Percentiles rank a stretch among this genome's conserved stretches.
These are phyloP conservation scores for Aspergillus terreus DNA, from an alignment of 2,329 filamentous ascomycete genomes.

Conservation along the genomic window DNA sequence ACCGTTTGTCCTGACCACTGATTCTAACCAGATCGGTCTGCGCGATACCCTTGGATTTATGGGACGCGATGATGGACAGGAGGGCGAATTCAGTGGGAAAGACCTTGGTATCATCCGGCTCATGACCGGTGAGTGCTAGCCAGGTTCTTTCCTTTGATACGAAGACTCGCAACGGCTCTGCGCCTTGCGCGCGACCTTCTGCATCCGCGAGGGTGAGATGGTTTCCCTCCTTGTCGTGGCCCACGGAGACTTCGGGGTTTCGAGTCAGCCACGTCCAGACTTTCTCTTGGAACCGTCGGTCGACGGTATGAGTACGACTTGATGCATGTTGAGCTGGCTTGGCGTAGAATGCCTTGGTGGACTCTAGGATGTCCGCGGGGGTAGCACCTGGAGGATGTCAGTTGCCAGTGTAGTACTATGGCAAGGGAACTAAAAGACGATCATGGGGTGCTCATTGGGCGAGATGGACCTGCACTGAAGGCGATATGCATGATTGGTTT, in stretches of 20 bases:
- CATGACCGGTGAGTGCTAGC: constrained; percentile 59
- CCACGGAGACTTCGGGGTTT: constrained; percentile 55
- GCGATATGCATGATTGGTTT: background rate
- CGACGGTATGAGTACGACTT: constrained; percentile 33
- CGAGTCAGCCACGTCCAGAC: constrained; percentile 57
- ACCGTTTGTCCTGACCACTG: constrained; percentile 63
- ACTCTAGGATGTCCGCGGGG: constrained; percentile 31
- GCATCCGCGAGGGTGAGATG: constrained; percentile 39
- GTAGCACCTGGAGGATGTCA: constrained; percentile 32
- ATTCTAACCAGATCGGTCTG: constrained; percentile 54
- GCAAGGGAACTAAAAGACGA: too few species aligned
- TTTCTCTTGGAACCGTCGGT: constrained; percentile 50
- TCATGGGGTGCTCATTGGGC: background rate
- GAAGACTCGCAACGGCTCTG: constrained; percentile 36
- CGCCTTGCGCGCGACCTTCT: constrained; percentile 20
- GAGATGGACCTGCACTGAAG: background rate
- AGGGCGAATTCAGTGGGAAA: constrained; percentile 54
- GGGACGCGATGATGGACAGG: constrained; percentile 56
- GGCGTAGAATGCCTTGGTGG: constrained; percentile 35
- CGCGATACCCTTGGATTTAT: constrained; percentile 52
- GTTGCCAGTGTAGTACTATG: constrained; percentile 2
- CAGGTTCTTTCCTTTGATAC: constrained; percentile 56
- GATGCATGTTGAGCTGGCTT: constrained; percentile 17
- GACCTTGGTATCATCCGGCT: constrained; percentile 52
- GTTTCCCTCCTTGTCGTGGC: constrained; percentile 39